Conservation (phyloP, 768 basidiomycete genomes). For the Termitomyces sp. region DNA sequence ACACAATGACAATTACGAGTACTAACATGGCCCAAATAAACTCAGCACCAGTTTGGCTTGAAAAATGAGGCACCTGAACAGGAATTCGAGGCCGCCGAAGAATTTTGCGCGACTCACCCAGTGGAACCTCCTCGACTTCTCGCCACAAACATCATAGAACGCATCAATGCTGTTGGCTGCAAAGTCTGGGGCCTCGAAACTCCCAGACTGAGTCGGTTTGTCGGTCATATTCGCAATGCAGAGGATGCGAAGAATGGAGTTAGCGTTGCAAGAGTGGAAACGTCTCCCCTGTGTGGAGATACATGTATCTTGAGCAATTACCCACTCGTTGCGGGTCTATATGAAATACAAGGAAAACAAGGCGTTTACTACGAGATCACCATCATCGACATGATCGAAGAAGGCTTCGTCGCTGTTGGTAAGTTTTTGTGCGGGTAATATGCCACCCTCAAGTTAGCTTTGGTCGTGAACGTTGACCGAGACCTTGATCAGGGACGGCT, state of each 20-base stretch:
- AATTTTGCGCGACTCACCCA: constrained; percentile 41
- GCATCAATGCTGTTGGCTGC: constrained; percentile 40
- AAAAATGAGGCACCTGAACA: constrained; percentile 52
- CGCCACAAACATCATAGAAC: constrained; percentile 47
- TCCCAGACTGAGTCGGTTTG: constrained; percentile 37
- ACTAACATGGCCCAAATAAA: neutral
- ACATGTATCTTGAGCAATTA: constrained; percentile 53
- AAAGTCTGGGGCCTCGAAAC: constrained; percentile 49
- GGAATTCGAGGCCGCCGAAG: constrained; percentile 46
- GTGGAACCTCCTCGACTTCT: constrained; percentile 39
- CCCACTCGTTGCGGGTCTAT: constrained; percentile 56
- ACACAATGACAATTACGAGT: neutral
- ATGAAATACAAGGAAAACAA: constrained; percentile 44
- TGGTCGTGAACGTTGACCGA: neutral
- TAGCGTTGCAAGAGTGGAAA: constrained; percentile 37
- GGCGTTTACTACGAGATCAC: constrained; percentile 63
- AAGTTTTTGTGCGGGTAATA: neutral
- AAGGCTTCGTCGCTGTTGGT: constrained; percentile 57
- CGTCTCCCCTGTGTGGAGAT: constrained; percentile 37
- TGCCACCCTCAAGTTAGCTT: neutral
- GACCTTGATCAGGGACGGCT: constrained; percentile 41
- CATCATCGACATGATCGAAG: constrained; percentile 45
- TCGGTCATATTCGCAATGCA: constrained; percentile 33
- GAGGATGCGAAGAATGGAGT: constrained; percentile 26
- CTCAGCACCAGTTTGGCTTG: constrained; percentile 41